Evolutionary conservation across 495 filamentous ascomycete genomes (phyloP).

Genomic region (Saxispiralis lemnorum): DNA sequence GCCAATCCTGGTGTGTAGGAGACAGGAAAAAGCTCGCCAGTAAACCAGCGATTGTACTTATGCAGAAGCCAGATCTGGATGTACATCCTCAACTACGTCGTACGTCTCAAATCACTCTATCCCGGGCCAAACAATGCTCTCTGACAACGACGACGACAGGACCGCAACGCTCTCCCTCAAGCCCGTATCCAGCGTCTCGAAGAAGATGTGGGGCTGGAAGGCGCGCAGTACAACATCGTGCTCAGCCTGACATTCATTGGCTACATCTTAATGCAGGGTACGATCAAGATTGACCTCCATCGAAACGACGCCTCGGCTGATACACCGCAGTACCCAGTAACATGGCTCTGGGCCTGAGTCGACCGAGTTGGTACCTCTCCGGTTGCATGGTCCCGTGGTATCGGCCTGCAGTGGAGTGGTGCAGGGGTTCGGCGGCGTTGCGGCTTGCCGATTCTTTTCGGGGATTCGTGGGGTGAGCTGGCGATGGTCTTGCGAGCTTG

Average conservation of each 20-base stretch:
- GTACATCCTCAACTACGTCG: conserved; percentile 1
- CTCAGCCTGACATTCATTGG: conserved; percentile 3
- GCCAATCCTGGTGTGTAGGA: not conserved
- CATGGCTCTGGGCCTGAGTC: not conserved
- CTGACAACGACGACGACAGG: not conserved
- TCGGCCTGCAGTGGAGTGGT: not conserved
- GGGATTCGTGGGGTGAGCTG: too few relatives aligned
- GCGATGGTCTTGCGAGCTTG: not conserved
- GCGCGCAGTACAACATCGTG: conserved; percentile 4
- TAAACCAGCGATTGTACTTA: too few relatives aligned
- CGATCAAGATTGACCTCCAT: not conserved
- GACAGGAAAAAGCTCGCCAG: too few relatives aligned
- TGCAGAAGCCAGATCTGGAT: not conserved
- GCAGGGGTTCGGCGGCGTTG: not conserved
- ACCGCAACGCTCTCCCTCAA: conserved; percentile 1
- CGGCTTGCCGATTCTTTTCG: not conserved
- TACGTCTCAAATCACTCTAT: not conserved
- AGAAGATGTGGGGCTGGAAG: not conserved
- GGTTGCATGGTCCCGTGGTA: not conserved
- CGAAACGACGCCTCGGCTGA: not conserved
- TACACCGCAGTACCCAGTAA: not conserved
- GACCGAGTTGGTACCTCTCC: not conserved
- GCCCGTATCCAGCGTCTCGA: not conserved
- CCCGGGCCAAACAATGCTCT: not conserved
- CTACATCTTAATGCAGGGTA: conserved; percentile 4